phyloP scores from a whole-genome alignment of 1,139 yeast species.

The Candida sp. region DNA sequence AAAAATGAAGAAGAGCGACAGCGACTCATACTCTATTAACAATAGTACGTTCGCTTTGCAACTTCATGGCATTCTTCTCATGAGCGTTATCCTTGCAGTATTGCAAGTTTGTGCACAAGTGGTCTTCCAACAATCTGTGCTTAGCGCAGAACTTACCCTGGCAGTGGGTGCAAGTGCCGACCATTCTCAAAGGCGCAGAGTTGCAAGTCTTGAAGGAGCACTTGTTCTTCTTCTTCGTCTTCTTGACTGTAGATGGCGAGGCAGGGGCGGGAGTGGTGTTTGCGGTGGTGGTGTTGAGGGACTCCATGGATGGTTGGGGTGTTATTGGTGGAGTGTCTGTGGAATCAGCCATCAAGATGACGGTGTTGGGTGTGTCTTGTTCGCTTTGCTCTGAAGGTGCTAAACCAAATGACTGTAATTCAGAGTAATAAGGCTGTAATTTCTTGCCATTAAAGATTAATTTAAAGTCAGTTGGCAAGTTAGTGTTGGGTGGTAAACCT shows the following conservation, averaged over 20 bases:
- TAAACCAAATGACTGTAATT: slow-evolving; percentile 27
- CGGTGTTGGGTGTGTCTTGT: slow-evolving; percentile 30
- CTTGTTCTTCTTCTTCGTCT: slow-evolving; percentile 57
- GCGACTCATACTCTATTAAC: slow-evolving; percentile 29
- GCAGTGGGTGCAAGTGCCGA: slow-evolving; percentile 88
- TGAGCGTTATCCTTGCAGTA: slow-evolving; percentile 84
- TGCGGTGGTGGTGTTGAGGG: slow-evolving; percentile 14
- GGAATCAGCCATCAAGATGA: slow-evolving; percentile 50
- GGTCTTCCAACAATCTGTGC: slow-evolving; percentile 88
- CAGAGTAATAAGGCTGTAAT: slow-evolving; percentile 36
- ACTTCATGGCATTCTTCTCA: slow-evolving; percentile 40
- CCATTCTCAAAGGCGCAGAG: slow-evolving; percentile 76
- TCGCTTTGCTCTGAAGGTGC: slow-evolving; percentile 14
- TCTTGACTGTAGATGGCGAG: slow-evolving; percentile 25
- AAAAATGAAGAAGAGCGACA: too few species aligned
- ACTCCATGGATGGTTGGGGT: slow-evolving; percentile 14
- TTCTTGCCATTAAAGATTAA: slow-evolving; percentile 57
- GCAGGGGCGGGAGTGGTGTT: slow-evolving; percentile 17
- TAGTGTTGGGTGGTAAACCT: slow-evolving; percentile 37
- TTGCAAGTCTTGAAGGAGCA: slow-evolving; percentile 69
- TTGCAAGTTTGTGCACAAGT: slow-evolving; percentile 78
- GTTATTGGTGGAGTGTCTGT: slow-evolving; percentile 26
- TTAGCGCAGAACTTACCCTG: slow-evolving; percentile 88
- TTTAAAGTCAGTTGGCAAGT: slow-evolving; percentile 47
- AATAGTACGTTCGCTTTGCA: slow-evolving; percentile 48